Conservation (phyloP, 2,329 filamentous ascomycete species). For the Calonectria pseudoreteaudii region DNA sequence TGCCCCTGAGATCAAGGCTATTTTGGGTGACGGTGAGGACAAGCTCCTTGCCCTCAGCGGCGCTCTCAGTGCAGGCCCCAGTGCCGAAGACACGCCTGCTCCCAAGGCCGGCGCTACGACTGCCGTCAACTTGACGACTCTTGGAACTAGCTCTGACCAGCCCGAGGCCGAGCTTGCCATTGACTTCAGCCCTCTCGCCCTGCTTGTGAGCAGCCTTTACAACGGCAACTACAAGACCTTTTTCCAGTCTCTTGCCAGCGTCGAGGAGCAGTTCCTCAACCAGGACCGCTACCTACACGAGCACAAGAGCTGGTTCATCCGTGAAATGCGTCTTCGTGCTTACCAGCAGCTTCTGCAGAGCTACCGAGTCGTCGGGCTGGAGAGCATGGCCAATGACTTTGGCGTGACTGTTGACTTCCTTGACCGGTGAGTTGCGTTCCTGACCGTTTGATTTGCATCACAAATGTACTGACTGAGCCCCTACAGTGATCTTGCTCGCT, state of each 20-base stretch:
- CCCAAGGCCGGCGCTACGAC: conserved; percentile 64
- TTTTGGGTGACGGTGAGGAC: conserved; percentile 90
- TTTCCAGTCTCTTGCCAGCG: conserved; percentile 88
- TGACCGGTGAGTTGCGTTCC: conserved; percentile 75
- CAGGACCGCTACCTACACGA: conserved; percentile 96
- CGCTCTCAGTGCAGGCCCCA: conserved; percentile 82
- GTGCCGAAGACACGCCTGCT: conserved; percentile 81
- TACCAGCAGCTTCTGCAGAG: conserved; percentile 98
- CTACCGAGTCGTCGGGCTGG: conserved; percentile 95
- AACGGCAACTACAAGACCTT: conserved; percentile 94
- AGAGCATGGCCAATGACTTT: conserved; percentile 97
- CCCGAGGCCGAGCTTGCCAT: conserved; percentile 84
- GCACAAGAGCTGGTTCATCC: conserved; percentile 96
- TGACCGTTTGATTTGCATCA: conserved; percentile 3
- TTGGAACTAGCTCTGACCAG: conserved; percentile 78
- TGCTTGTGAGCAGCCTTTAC: conserved; percentile 92
- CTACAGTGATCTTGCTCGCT: conserved; percentile 88
- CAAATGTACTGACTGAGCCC: neutral
- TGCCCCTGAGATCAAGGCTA: conserved; percentile 97
- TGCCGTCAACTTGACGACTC: conserved; percentile 87
- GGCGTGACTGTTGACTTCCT: conserved; percentile 97
- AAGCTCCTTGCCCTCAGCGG: conserved; percentile 86
- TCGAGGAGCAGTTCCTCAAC: conserved; percentile 93
- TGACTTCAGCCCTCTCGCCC: conserved; percentile 89
- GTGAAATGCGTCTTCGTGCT: conserved; percentile 95